phyloP scores from a whole-genome alignment of 1,284 basidiomycete species.

The Fistulina hepatica region DNA sequence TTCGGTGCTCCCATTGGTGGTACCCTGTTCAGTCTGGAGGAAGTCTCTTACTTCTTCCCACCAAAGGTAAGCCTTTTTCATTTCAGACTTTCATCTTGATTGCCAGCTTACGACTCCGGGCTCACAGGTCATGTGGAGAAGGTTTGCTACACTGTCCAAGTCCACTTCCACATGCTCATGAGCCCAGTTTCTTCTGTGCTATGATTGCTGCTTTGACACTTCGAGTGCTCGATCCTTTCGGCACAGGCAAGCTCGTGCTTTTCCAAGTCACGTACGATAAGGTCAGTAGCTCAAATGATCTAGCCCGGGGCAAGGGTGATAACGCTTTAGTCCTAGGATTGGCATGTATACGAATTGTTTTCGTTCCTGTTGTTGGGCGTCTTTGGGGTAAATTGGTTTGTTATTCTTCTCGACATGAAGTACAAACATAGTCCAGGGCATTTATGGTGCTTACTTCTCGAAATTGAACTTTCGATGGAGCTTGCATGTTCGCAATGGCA shows the following conservation, averaged over 20 bases:
- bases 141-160: conserved; percentile 30
- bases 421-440: no score
- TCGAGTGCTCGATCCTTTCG: conserved; percentile 87
- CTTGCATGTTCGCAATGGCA: conserved; percentile 67
- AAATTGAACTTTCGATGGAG: conserved; percentile 89
- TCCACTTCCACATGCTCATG: conserved; percentile 1
- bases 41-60: conserved; percentile 94
- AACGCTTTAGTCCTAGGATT: conserved; percentile 43
- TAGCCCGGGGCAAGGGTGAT: conserved; percentile 7
- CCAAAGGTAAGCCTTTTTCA: conserved; percentile 47
- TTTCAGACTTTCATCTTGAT: conserved; percentile 7
- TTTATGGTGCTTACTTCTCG: conserved; percentile 92
- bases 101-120: no score
- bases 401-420: conserved; percentile 38
- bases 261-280: conserved; percentile 89
- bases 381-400: no score
- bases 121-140: conserved; percentile 74
- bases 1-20: conserved; percentile 92
- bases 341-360: conserved; percentile 77
- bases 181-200: conserved; percentile 79
- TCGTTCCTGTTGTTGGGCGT: conserved; percentile 82
- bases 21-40: conserved; percentile 85
- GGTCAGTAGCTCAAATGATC: conserved; percentile 25
- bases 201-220: conserved; percentile 88
- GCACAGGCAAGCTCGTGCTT: conserved; percentile 71